A percentile compares a stretch with the other conserved stretches of the same genome.
phyloP scores from a whole-genome alignment of 2,329 filamentous ascomycete genomes.

The Ceratocystis diversiconidia region DNA sequence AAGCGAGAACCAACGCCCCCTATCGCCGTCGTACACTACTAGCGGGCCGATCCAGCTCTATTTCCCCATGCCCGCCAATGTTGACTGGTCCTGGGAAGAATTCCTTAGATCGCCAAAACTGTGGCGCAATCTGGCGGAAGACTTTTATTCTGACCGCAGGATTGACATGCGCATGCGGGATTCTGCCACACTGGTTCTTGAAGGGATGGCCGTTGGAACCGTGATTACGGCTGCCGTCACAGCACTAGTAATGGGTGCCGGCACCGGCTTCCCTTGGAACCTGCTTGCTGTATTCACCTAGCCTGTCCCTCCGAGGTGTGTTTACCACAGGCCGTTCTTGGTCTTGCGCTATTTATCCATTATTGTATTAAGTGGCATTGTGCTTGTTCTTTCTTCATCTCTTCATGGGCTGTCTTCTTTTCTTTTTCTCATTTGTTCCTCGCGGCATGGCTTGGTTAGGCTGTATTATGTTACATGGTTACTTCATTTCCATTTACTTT shows the following conservation, averaged over 20 bases:
- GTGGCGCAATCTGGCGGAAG: conserved; percentile 14
- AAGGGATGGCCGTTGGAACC: conserved; percentile 35
- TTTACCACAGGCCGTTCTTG: neutral
- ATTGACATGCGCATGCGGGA: conserved; percentile 55
- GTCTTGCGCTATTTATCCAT: neutral
- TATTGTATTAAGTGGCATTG: no score
- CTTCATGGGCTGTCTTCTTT: no score
- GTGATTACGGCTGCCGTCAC: conserved; percentile 23
- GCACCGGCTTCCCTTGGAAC: neutral
- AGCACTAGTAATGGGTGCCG: conserved; percentile 8
- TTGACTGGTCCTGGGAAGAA: conserved; percentile 13
- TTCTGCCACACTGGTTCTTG: conserved; percentile 52
- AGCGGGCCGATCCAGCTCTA: conserved; percentile 10
- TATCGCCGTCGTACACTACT: conserved; percentile 11
- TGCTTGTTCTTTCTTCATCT: neutral
- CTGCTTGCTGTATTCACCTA: neutral
- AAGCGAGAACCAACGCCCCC: neutral
- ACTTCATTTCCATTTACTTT: neutral
- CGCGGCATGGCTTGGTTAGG: neutral
- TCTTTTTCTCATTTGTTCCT: neutral
- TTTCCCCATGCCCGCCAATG: conserved; percentile 11
- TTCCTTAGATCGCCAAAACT: conserved; percentile 12
- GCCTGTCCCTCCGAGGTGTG: neutral
- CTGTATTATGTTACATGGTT: neutral
- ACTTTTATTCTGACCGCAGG: conserved; percentile 33